Evolutionary conservation across 208 protist species (phyloP), one percentile per base, ranked within the genome.

Genomic region (Herpetomonas samuelpessoai): DNA sequence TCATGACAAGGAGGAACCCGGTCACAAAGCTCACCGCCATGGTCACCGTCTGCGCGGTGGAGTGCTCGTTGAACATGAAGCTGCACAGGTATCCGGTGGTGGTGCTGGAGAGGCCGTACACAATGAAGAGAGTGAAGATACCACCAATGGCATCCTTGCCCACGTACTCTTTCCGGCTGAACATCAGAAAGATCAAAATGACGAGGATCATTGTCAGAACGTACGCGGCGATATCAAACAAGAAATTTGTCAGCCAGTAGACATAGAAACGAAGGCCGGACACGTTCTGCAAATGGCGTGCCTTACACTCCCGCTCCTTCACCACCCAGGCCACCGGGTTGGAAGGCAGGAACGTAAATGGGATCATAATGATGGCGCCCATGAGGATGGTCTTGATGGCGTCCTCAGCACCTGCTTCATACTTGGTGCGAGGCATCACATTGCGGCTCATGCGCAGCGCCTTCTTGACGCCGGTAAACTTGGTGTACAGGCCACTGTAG

Each of bases 211-310:
- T 85, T n/a, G 65, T 57, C 19, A 84, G 29, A 25, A 81, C 26
- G 57, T 84, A 80, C 25, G 69, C 54, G 4, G 38, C 54, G 0
- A 79, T 68, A 58, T 79, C 73, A 41, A 71, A 79, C 35, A 74
- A 14, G 25, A 76, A 79, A 63, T 71, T 79, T n/a, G 68, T 61
- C 14, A 76, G 9, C 83, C 83, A 93, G 69, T 93, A 93, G 1
- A 86, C 50, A 45, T 67, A 74, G 57, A 79, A 78, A 41, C 65
- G 59, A 12, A 93, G 60, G 16, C 88, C 88, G 16, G 80, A 88
- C 24, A 95, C 66, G 45, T 76, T 82, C 73, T 95, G 88, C 62
- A 95, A 45, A 46, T 95, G 88, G 21, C 76, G 71, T 1, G 86
- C 65, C 50, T 81, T 86, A 58, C 70, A 84, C 65, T 89, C 72